These are phyloP conservation scores for Colletotrichum plurivorum DNA, from an alignment of 2,329 filamentous ascomycete genomes.

Conservation along the genomic window DNA sequence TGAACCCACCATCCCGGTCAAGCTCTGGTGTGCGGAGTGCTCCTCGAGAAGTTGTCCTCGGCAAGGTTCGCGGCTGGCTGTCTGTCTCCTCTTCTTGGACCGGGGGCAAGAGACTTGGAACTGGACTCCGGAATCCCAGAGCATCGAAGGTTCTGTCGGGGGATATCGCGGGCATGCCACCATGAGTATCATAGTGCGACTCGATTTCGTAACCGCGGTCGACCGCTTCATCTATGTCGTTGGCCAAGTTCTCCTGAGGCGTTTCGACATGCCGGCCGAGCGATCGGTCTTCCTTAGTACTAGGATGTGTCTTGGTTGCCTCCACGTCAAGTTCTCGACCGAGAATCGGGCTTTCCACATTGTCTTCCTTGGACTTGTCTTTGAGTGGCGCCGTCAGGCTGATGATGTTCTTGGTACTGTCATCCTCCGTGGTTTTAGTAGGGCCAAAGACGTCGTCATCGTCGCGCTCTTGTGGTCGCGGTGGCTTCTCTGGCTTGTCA, in stretches of 20 bases:
- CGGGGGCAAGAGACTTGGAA: conserved; percentile 62
- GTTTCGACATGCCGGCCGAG: background rate
- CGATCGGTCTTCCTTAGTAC: conserved; percentile 9
- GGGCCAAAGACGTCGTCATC: conserved; percentile 31
- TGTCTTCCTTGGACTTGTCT: conserved; percentile 46
- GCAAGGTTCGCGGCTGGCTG: conserved; percentile 43
- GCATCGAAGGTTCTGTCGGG: conserved; percentile 39
- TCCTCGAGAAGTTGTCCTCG: conserved; percentile 38
- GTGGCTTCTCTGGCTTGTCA: conserved; percentile 1
- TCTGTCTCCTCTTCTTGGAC: conserved; percentile 66
- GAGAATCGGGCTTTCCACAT: conserved; percentile 56
- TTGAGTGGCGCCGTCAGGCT: conserved; percentile 31
- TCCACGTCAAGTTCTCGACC: conserved; percentile 45
- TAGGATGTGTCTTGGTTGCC: background rate
- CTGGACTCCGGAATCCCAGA: conserved; percentile 57
- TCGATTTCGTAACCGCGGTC: conserved; percentile 48
- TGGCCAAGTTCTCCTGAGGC: conserved; percentile 24
- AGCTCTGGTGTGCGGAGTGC: conserved; percentile 49
- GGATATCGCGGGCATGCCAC: conserved; percentile 33
- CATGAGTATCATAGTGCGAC: conserved; percentile 43
- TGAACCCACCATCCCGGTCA: conserved; percentile 66
- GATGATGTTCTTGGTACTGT: conserved; percentile 36
- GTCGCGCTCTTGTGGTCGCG: background rate
- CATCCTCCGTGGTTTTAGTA: background rate
- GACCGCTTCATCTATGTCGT: conserved; percentile 40